Evolutionary conservation across 371 early-diverging fungal genomes (phyloP), one percentile per base, ranked within the genome.

Genomic region (Ordospora pajunii): DNA sequence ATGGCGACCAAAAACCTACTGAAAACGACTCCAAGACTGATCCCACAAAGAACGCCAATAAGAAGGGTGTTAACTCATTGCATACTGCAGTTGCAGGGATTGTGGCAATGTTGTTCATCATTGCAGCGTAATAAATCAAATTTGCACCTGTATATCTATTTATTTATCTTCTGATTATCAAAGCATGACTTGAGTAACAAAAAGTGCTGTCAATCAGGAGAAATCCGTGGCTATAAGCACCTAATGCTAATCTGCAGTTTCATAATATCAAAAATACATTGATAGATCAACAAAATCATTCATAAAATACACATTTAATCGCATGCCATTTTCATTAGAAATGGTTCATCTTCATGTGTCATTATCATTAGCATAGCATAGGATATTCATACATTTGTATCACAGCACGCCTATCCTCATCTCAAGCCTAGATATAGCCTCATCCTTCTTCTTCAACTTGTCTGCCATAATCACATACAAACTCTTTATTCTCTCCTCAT

Each of bases 371-470:
- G 22, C 22, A 19, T 49, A 19, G 4, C 22, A 19, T 22, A 49
- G 17, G 50, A 49, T 1, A n/a, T 19, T 6, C 7, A 2, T 49
- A 2, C 7, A 4, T 64, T 44, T 63, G 8, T 46, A 49, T 19
- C 12, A n/a, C 32, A 14, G 25, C 6, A 27, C 14, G 4, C 22
- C 52, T 17, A 69, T 69, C 40, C 53, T 69, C 52, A 53, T 69
- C 52, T 69, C 52, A 27, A 69, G 70, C 70, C 25, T 69, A 22
- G 48, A 50, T 50, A 69, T 69, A 0, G 25, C 11, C n/a, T 69
- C 70, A 19, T 53, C 53, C 40, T 69, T 69, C 23, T 19, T 51
- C 17, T 43, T 69, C 17, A 69, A 49, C 22, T 52, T 53, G 44
- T 69, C 53, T 3, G 23, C 50, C 46, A 69, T 42, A 37, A 32